These are phyloP conservation scores for Agaricus subrufescens DNA, from an alignment of 768 basidiomycete species.

Conservation along the genomic window DNA sequence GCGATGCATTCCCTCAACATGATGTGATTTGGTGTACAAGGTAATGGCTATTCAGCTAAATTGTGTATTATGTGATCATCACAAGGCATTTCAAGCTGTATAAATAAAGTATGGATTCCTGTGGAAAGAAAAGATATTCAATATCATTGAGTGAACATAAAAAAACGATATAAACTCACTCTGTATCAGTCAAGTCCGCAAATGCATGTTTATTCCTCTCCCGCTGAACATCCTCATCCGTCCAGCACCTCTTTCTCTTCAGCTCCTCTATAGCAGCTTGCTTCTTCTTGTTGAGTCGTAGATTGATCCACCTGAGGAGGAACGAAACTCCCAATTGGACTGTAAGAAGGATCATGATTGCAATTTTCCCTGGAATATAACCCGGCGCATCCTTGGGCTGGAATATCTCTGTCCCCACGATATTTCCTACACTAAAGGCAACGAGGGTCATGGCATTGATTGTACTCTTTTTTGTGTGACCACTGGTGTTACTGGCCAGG, in stretches of 20 bases:
- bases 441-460: conserved; percentile 57
- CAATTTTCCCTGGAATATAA: conserved; percentile 64
- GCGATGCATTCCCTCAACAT: too few relatives aligned
- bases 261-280: conserved; percentile 33
- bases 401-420: conserved; percentile 61
- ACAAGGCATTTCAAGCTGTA: conserved; percentile 3
- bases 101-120: conserved; percentile 11
- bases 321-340: conserved; percentile 46
- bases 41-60: too few relatives aligned
- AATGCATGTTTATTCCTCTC: conserved; percentile 61
- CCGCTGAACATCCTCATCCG: conserved; percentile 49
- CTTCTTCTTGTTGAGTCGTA: conserved; percentile 48
- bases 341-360: conserved; percentile 55
- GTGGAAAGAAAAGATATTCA: background rate
- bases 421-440: conserved; percentile 54
- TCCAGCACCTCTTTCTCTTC: conserved; percentile 48
- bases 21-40: too few relatives aligned
- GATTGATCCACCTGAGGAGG: conserved; percentile 50
- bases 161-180: conserved; percentile 31
- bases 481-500: conserved; percentile 59
- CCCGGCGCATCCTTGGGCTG: conserved; percentile 55
- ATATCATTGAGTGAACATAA: background rate
- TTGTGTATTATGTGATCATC: too few relatives aligned
- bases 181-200: conserved; percentile 58
- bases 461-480: conserved; percentile 67